These are phyloP conservation scores for Claviceps paspali DNA, from an alignment of 2,329 filamentous ascomycete species.

Conservation along the genomic window DNA sequence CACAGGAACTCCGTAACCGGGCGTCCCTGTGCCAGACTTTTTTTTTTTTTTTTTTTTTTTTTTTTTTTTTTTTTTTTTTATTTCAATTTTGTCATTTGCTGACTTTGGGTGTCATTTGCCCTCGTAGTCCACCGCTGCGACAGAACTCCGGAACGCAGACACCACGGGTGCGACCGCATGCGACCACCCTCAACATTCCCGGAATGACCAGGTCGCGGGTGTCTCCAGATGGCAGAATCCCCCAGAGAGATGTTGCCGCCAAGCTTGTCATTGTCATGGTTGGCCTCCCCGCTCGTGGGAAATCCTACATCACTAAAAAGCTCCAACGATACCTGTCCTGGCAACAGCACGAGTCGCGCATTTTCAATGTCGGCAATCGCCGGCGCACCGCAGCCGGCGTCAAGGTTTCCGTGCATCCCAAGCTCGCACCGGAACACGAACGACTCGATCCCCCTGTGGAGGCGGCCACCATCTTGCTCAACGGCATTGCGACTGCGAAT, in stretches of 20 bases:
- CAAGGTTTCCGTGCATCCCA: slow-evolving; percentile 20
- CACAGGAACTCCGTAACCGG: too few species aligned
- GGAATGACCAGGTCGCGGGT: slow-evolving; percentile 91
- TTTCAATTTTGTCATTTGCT: neutral
- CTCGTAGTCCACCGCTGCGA: slow-evolving; percentile 45
- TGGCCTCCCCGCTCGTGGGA: slow-evolving; percentile 82
- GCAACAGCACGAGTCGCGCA: slow-evolving; percentile 89
- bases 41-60: neutral
- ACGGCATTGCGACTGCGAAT: slow-evolving; percentile 28
- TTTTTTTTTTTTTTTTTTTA: too few species aligned
- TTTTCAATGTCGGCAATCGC: slow-evolving; percentile 95
- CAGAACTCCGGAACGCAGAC: slow-evolving; percentile 65
- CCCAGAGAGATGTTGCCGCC: slow-evolving; percentile 82
- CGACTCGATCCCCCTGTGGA: slow-evolving; percentile 31
- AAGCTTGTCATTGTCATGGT: slow-evolving; percentile 99
- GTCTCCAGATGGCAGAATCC: slow-evolving; percentile 88
- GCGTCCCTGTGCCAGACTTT: too few species aligned
- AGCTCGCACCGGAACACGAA: slow-evolving; percentile 18
- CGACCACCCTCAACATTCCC: slow-evolving; percentile 91
- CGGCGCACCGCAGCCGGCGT: slow-evolving; percentile 62
- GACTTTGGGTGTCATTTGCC: neutral
- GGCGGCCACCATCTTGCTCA: slow-evolving; percentile 42
- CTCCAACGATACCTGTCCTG: slow-evolving; percentile 88
- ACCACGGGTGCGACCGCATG: slow-evolving; percentile 63
- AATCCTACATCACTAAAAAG: slow-evolving; percentile 99